Evolutionary conservation across 2,329 filamentous ascomycete genomes (phyloP), one percentile per base, ranked within the genome.

Genomic region (Ascochyta viciae-villosae): DNA sequence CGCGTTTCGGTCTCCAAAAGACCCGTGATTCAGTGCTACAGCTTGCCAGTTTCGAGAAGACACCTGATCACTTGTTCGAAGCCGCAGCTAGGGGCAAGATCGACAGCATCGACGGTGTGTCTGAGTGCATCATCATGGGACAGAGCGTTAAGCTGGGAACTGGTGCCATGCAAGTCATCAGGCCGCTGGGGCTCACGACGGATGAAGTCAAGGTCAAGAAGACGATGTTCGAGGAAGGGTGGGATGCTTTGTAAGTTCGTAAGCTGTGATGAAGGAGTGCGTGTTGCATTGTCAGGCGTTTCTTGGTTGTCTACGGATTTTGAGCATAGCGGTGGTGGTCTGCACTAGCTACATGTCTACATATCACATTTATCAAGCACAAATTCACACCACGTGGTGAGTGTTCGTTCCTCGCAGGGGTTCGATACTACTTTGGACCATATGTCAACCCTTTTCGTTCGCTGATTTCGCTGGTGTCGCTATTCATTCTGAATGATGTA

Each of bases 101-200:
- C 26, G 95, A 99, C 78, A 83, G 86, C 60, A 96, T 99, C 58
- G 91, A 96, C 75, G 95, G 95, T 67, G 95, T 99, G 9, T 91
- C 87, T 51, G 95, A 99, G 79, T 96, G 92, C 77, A 98, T 99
- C 72, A 99, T 99, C 73, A 95, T 98, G 89, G 95, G 95, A 15
- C 94, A 98, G 82, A 93, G 89, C 38, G 96, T 98, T 85, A 85
- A 85, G 40, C 82, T 99, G 33, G 95, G 95, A 6, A 99, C 95
- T 0, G 95, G 95, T 4, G 89, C 91, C 1, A 95, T 98, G 83
- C 89, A 96, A 72, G 90, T 98, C 23, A 90, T 97, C 3, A 82
- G 93, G 39, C 84, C 86, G 55, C 77, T 98, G 37, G 55, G 57
- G n/a, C 45, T 75, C 5, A 39, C 50, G 3, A 55, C 53, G 4